Base-by-base conservation (phyloP, 1,284 basidiomycete species). In the Ustilago curta region DNA sequence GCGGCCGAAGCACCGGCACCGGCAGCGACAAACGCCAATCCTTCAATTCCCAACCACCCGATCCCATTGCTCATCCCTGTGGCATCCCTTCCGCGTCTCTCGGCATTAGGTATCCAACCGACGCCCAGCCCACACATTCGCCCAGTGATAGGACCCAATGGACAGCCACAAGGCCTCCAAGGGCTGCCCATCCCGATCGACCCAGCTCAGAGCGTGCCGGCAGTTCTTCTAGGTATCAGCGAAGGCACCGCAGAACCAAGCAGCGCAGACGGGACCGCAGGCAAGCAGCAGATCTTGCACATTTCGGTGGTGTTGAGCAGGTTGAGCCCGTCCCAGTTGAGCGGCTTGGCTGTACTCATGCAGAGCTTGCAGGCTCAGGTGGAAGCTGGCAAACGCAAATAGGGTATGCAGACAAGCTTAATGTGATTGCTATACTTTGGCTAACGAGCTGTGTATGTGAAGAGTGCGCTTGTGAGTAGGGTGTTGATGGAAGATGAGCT, bases 31-130 rank as follows among this genome's bases (percentile, higher is more conserved):
- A 42, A 37, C 42, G 44, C 59, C 1, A 60, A 62, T n/a, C 61
- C 78, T 0, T 60, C 65, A 9, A 81, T 83, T 18, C 83, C 83
- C 6, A 71, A 70, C n/a, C 77, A 79, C 37, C 83, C 83, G 0
- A 78, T 84, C 35, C 82, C 81, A 2, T 48, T 84, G 32, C 76
- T 83, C 19, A 78, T 84, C 39, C 83, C 83, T 8, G 76, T 84
- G 2, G 63, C 77, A 32, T 71, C 76, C 5, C 67, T 84, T 3
- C 64, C 77, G 3, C 67, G 75, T 14, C 69, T 84, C 14, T 78
- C 81, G 16, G 74, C 73, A 31, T 60, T 84, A 9, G 79, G 80
- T 16, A 81, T 84, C 56, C 62, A 75, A 44, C 80, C 83, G 1
- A 56, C 73, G 11, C 82, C 83, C 0, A 76, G 77, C 19, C 49